Evolutionary conservation across 805 yeast genomes (phyloP).

Genomic region (Myxozyma kluyveri): DNA sequence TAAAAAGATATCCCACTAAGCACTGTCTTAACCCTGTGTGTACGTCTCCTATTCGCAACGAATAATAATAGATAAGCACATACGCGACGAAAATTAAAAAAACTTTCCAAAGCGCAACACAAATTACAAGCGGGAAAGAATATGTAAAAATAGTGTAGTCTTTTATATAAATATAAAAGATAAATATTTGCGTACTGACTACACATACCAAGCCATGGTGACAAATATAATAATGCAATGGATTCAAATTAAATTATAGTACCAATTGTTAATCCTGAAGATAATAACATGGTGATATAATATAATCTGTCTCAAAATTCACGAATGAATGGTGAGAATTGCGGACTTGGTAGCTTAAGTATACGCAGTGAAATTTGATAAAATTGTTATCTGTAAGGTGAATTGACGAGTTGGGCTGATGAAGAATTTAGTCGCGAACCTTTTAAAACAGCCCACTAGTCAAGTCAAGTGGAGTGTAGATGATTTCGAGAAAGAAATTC

Average conservation of each 20-base stretch:
- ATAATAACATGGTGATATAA: neutral
- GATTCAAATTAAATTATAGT: too few relatives aligned
- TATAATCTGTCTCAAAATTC: neutral
- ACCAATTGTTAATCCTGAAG: neutral
- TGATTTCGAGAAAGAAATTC: too few relatives aligned
- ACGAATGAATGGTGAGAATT: neutral
- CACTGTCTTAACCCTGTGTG: neutral
- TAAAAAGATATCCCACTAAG: neutral
- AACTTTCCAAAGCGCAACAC: neutral
- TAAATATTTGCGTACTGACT: neutral
- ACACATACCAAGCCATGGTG: neutral
- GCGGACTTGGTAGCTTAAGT: neutral
- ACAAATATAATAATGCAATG: too few relatives aligned
- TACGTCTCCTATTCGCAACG: neutral
- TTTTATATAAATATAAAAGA: too few relatives aligned
- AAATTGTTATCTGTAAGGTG: too few relatives aligned
- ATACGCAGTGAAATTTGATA: neutral
- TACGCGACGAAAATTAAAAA: too few relatives aligned
- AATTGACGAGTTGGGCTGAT: too few relatives aligned
- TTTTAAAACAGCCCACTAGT: too few relatives aligned
- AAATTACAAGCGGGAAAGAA: neutral
- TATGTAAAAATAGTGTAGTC: neutral
- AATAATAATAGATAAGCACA: neutral
- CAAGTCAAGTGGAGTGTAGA: too few relatives aligned
- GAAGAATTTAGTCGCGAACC: too few relatives aligned